These are phyloP conservation scores for Leishmania aethiopica DNA, from an alignment of 208 protist genomes.

Conservation along the genomic window DNA sequence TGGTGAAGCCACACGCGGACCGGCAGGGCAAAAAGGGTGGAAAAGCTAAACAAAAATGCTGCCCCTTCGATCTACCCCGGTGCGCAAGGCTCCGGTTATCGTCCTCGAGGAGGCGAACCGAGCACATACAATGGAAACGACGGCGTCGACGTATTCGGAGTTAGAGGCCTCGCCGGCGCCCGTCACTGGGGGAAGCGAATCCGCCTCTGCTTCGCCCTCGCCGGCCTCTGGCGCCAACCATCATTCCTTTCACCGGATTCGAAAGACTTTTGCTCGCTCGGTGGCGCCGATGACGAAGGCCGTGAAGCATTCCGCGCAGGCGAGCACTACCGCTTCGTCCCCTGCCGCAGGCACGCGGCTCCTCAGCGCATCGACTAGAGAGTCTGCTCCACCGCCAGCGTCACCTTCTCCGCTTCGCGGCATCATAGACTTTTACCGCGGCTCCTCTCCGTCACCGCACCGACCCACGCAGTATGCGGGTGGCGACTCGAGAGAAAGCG, in stretches of 20 bases:
- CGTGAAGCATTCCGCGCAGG: neutral
- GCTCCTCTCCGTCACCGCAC: constrained; percentile 13
- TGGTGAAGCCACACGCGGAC: neutral
- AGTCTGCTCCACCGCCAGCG: neutral
- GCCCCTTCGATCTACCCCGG: neutral
- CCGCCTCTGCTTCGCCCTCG: neutral
- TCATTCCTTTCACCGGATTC: neutral
- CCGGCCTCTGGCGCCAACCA: neutral
- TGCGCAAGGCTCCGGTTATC: neutral
- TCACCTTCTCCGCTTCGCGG: constrained; percentile 10
- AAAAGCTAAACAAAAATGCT: constrained; percentile 2
- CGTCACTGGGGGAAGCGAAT: neutral
- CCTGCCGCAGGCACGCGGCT: neutral
- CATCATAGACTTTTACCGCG: constrained; percentile 21
- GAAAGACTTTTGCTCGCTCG: constrained; percentile 14
- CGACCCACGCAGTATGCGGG: neutral
- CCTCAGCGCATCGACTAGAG: neutral
- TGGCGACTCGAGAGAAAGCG: neutral
- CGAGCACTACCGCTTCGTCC: neutral
- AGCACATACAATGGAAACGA: neutral
- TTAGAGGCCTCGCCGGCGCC: constrained; percentile 5
- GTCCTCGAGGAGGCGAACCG: neutral
- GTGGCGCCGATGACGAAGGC: neutral
- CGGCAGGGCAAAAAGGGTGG: neutral
- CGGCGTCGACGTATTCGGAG: constrained; percentile 8